Percentiles rank a stretch among this genome's conserved stretches.
Conservation (phyloP, 495 filamentous ascomycete species). For the Hypoxylon perforatum region DNA sequence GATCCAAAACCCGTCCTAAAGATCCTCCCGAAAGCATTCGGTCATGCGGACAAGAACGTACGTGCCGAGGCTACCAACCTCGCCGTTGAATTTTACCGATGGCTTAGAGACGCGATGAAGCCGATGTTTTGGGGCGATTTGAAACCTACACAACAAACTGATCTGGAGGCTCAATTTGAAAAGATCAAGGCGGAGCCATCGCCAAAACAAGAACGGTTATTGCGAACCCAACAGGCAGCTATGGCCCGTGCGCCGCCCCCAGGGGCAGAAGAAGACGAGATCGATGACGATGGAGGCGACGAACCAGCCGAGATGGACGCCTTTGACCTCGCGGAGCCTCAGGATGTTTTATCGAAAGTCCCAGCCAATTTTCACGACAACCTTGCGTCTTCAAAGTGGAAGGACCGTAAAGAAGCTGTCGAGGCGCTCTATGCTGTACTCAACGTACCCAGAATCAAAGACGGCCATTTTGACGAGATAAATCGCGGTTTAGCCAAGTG, state of each 20-base stretch:
- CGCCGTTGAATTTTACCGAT: slow-evolving; percentile 94
- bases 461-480: slow-evolving; percentile 87
- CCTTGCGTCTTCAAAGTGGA: slow-evolving; percentile 93
- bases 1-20: slow-evolving; percentile 98
- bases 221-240: slow-evolving; percentile 88
- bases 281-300: slow-evolving; percentile 70
- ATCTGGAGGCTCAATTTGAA: slow-evolving; percentile 94
- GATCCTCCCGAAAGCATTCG: slow-evolving; percentile 87
- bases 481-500: slow-evolving; percentile 84
- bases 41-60: slow-evolving; percentile 98
- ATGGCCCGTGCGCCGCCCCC: slow-evolving; percentile 72
- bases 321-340: slow-evolving; percentile 90
- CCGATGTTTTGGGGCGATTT: slow-evolving; percentile 96
- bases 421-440: slow-evolving; percentile 80
- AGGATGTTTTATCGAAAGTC: slow-evolving; percentile 87
- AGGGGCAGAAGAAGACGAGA: slow-evolving; percentile 66
- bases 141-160: slow-evolving; percentile 94
- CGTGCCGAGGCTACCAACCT: slow-evolving; percentile 92
- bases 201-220: slow-evolving; percentile 90
- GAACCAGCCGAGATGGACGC: slow-evolving; percentile 79
- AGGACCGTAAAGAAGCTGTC: slow-evolving; percentile 94
- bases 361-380: slow-evolving; percentile 84
- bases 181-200: slow-evolving; percentile 86
- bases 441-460: slow-evolving; percentile 92
- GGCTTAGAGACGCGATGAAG: slow-evolving; percentile 98